A percentile compares a stretch with the other conserved stretches of the same genome.
Conservation (phyloP, 2,329 filamentous ascomycete species). For the Harringtonia aguacate region DNA sequence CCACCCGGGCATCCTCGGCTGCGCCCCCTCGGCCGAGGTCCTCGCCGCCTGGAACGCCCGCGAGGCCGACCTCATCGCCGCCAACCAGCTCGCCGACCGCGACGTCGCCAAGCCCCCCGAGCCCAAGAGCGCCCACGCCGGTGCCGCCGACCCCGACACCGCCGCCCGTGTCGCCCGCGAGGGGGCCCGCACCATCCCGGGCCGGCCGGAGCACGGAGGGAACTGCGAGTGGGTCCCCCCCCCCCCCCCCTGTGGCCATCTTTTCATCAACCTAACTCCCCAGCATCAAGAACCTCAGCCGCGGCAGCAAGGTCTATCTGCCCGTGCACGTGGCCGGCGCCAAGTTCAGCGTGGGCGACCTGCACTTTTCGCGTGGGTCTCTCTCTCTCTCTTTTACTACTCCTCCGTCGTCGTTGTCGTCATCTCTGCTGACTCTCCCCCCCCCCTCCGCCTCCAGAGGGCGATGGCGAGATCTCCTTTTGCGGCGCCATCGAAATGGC, state of each 20-base stretch:
- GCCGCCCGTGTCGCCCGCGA: conserved; percentile 61
- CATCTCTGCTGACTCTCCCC: too few species aligned
- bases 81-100: conserved; percentile 49
- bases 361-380: conserved; percentile 62
- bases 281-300: conserved; percentile 21
- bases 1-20: conserved; percentile 85
- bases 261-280: not conserved
- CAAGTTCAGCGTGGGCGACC: conserved; percentile 81
- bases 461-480: conserved; percentile 85
- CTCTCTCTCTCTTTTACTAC: not conserved
- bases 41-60: conserved; percentile 75
- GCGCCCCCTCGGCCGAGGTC: conserved; percentile 69
- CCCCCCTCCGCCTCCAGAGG: conserved; percentile 37
- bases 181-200: conserved; percentile 76
- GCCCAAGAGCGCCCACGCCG: conserved; percentile 61
- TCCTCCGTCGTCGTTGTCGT: not conserved
- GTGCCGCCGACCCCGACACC: conserved; percentile 45
- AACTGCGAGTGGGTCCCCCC: conserved; percentile 56
- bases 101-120: conserved; percentile 71
- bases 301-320: conserved; percentile 59
- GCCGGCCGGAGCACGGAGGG: conserved; percentile 76
- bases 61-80: conserved; percentile 67
- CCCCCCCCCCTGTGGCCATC: not conserved
- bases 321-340: conserved; percentile 80
- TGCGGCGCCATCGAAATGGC: conserved; percentile 92